phyloP scores from a whole-genome alignment of 1,284 basidiomycete genomes.

The Fistulinella cinereoalba region DNA sequence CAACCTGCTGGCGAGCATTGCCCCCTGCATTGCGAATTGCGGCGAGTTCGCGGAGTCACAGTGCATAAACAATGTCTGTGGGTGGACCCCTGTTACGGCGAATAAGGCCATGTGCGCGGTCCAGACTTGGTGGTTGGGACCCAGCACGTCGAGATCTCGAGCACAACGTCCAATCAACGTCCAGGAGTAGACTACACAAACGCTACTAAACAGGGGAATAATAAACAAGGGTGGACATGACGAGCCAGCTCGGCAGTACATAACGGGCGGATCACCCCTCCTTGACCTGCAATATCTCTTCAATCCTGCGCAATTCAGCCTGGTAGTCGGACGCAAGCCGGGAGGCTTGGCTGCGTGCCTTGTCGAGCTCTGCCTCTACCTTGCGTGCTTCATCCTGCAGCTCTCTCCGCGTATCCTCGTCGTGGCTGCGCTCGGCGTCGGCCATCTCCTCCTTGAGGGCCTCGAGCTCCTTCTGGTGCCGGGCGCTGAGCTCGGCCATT shows the following conservation, averaged over 20 bases:
- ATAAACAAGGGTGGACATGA: constrained; percentile 17
- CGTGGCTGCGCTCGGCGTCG: constrained; percentile 30
- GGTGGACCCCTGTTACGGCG: too few relatives aligned
- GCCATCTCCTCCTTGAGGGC: constrained; percentile 27
- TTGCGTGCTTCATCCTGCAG: constrained; percentile 29
- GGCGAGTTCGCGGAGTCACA: constrained; percentile 18
- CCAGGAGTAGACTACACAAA: constrained; percentile 3
- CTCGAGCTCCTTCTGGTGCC: constrained; percentile 39
- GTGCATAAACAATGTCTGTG: too few relatives aligned
- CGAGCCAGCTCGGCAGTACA: constrained; percentile 27
- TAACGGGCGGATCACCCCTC: constrained; percentile 27
- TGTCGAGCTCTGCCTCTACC: constrained; percentile 28
- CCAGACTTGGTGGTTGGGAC: neutral
- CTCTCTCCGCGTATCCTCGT: constrained; percentile 31
- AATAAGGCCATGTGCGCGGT: neutral
- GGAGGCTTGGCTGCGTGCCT: constrained; percentile 29
- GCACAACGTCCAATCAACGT: constrained; percentile 9
- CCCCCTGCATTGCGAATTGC: constrained; percentile 13
- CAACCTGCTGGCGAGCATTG: constrained; percentile 18
- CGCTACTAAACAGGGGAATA: constrained; percentile 7
- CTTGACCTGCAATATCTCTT: constrained; percentile 33
- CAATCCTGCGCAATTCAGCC: constrained; percentile 33
- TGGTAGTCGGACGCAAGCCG: constrained; percentile 35
- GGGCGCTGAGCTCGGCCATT: constrained; percentile 33
- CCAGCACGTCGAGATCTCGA: constrained; percentile 17